Percentiles rank a stretch among this genome's conserved stretches.
phyloP scores from a whole-genome alignment of 2,329 filamentous ascomycete species.

The Paraconiothyrium sp. region DNA sequence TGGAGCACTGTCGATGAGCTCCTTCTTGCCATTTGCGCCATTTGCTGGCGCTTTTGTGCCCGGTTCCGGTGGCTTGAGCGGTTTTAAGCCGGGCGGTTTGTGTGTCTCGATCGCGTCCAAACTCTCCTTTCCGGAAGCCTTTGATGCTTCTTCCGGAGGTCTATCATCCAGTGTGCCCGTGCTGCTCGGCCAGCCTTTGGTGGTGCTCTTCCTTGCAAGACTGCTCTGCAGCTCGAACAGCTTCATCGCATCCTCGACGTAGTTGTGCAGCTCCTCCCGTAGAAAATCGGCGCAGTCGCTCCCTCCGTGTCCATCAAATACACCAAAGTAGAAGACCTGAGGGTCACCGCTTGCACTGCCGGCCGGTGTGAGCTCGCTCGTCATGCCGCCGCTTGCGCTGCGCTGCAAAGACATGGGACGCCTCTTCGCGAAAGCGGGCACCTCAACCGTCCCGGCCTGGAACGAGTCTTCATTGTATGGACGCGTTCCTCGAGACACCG shows the following conservation, averaged over 20 bases:
- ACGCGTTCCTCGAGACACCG: conserved; percentile 80
- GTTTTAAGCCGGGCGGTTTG: conserved; percentile 52
- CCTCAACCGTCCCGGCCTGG: conserved; percentile 91
- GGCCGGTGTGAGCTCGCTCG: conserved; percentile 71
- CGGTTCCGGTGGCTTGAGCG: conserved; percentile 45
- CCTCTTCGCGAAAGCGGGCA: conserved; percentile 90
- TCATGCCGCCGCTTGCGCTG: conserved; percentile 34
- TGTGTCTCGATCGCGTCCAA: conserved; percentile 61
- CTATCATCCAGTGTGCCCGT: conserved; percentile 33
- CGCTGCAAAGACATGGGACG: conserved; percentile 71
- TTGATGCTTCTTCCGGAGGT: conserved; percentile 25
- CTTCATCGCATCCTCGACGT: conserved; percentile 82
- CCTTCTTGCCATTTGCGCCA: conserved; percentile 35
- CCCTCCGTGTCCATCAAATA: conserved; percentile 96
- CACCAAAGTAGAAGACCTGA: conserved; percentile 95
- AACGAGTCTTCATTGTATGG: conserved; percentile 93
- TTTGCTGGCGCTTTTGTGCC: conserved; percentile 35
- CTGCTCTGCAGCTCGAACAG: conserved; percentile 83
- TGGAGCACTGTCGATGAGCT: conserved; percentile 35
- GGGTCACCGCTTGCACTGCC: conserved; percentile 86
- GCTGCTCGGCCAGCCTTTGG: conserved; percentile 38
- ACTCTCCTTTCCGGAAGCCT: conserved; percentile 50
- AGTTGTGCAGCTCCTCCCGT: conserved; percentile 83
- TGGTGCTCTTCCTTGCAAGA: conserved; percentile 57
- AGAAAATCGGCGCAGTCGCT: conserved; percentile 88